phyloP scores from a whole-genome alignment of 257 asterid species.

The Scutellaria minor region DNA sequence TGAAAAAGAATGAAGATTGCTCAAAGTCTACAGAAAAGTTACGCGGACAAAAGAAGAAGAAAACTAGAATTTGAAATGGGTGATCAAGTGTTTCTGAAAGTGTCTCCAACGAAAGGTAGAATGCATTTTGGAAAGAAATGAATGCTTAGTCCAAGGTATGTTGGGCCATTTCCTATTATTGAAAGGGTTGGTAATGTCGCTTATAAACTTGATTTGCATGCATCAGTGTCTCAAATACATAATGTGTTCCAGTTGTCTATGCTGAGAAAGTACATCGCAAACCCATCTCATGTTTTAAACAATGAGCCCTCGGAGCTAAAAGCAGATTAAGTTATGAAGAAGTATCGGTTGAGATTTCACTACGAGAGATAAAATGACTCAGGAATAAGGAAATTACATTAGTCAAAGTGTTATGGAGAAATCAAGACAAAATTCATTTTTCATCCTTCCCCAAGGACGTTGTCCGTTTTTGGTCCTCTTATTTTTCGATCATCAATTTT shows the following conservation, averaged over 20 bases:
- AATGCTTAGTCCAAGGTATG: background rate
- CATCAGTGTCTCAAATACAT: background rate
- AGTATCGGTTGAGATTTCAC: no score
- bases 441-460: no score
- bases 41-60: background rate
- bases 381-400: no score
- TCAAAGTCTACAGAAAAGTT: background rate
- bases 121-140: background rate
- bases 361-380: no score
- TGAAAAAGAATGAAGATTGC: background rate
- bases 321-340: no score
- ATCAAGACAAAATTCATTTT: no score
- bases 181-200: background rate
- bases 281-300: no score
- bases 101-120: background rate
- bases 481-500: no score
- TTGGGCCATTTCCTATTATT: background rate
- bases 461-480: no score
- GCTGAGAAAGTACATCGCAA: no score
- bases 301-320: no score
- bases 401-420: no score
- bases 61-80: background rate
- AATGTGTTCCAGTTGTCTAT: background rate
- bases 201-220: background rate
- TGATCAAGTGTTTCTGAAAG: background rate